Evolutionary conservation across 306 rosid species (phyloP).

Genomic region (Heteromeles arbutifolia): DNA sequence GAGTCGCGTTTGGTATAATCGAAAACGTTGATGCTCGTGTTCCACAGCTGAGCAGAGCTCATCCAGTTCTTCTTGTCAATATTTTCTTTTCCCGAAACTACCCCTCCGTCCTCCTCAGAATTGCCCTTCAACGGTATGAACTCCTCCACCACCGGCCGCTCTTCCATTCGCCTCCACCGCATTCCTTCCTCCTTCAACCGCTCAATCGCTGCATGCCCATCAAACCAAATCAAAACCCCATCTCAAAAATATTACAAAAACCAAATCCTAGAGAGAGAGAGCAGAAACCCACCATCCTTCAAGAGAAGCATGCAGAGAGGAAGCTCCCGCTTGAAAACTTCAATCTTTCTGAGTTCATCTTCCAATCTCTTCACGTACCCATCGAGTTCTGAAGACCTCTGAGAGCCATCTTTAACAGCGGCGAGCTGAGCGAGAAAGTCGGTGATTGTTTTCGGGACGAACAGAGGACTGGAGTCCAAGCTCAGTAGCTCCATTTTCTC

Average conservation of each 20-base stretch:
- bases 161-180: constrained; percentile 26
- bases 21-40: constrained; percentile 20
- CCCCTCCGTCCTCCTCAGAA: constrained; percentile 21
- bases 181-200: constrained; percentile 50
- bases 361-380: constrained; percentile 45
- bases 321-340: constrained; percentile 81
- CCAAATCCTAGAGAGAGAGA: not conserved
- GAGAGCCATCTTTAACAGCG: constrained; percentile 21
- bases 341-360: constrained; percentile 60
- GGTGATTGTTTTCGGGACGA: constrained; percentile 48
- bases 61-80: constrained; percentile 49
- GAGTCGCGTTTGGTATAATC: constrained; percentile 15
- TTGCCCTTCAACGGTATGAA: constrained; percentile 26
- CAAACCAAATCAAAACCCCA: constrained; percentile 1
- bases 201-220: constrained; percentile 40
- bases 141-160: constrained; percentile 28
- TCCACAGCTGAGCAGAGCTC: constrained; percentile 71
- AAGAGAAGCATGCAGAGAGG: constrained; percentile 68
- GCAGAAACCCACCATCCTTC: constrained; percentile 44
- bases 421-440: constrained; percentile 37
- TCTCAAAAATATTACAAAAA: not conserved
- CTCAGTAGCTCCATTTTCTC: constrained; percentile 38
- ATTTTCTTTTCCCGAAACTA: constrained; percentile 11
- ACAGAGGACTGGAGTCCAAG: constrained; percentile 48
- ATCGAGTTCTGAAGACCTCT: constrained; percentile 40